Percentiles rank a stretch among this genome's conserved stretches.
phyloP scores from a whole-genome alignment of 345 rosid genomes.

The Populus deltoides region DNA sequence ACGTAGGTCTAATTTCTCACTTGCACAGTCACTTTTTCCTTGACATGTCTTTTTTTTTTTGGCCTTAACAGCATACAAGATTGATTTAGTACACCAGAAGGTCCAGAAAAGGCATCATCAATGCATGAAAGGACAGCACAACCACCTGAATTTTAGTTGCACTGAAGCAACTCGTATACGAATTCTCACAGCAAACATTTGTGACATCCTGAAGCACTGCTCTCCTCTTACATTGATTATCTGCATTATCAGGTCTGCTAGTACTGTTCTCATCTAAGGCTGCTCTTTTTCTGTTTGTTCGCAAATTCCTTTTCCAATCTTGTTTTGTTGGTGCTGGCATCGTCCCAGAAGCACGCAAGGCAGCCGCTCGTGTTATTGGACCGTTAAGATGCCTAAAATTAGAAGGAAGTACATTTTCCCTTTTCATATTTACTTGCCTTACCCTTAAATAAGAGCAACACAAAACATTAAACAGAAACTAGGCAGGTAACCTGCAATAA shows the following conservation, averaged over 20 bases:
- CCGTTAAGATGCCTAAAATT: constrained; percentile 35
- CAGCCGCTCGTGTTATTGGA: constrained; percentile 69
- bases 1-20: not conserved
- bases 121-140: constrained; percentile 5
- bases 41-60: not conserved
- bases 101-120: not conserved
- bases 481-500: constrained; percentile 23
- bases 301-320: constrained; percentile 32
- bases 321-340: constrained; percentile 31
- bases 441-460: constrained; percentile 30
- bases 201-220: constrained; percentile 73
- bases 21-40: not conserved
- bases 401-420: constrained; percentile 38
- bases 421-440: constrained; percentile 51
- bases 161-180: constrained; percentile 48
- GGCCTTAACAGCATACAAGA: not conserved
- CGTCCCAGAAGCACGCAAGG: constrained; percentile 38
- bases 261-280: constrained; percentile 48
- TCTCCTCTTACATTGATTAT: constrained; percentile 49
- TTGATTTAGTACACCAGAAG: not conserved
- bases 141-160: constrained; percentile 57
- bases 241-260: constrained; percentile 25
- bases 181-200: constrained; percentile 46
- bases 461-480: constrained; percentile 20
- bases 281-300: constrained; percentile 44